A percentile compares a stretch with the other conserved stretches of the same genome.
Evolutionary conservation across 179 eudicot genomes (phyloP).

Genomic region (Drosera spatulata): DNA sequence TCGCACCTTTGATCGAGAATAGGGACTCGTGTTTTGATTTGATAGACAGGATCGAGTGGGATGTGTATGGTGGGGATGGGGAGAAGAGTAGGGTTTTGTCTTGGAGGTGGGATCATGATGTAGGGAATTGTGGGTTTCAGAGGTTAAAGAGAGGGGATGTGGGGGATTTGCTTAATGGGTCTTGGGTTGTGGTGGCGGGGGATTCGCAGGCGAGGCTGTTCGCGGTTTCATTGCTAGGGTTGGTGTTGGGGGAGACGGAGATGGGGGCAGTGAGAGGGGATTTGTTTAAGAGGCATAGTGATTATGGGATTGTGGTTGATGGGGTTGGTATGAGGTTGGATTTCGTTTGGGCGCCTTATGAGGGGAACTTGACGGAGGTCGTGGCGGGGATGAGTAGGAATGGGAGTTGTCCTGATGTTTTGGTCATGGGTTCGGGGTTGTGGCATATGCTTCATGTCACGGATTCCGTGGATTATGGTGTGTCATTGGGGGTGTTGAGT

Average conservation of each 20-base stretch:
- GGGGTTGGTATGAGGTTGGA: constrained; percentile 70
- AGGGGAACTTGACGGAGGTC: constrained; percentile 39
- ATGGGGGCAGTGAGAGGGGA: constrained; percentile 39
- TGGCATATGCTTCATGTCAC: constrained; percentile 85
- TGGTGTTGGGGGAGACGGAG: constrained; percentile 48
- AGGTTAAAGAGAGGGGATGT: constrained; percentile 44
- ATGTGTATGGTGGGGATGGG: not conserved
- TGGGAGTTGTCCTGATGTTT: constrained; percentile 57
- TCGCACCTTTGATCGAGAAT: constrained; percentile 22
- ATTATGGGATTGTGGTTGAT: constrained; percentile 56
- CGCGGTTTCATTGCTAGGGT: constrained; percentile 48
- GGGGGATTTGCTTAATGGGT: constrained; percentile 74
- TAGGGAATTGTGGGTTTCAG: constrained; percentile 56
- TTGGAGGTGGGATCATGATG: constrained; percentile 65
- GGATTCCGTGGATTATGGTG: constrained; percentile 43
- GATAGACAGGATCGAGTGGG: constrained; percentile 40
- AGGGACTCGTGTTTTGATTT: constrained; percentile 41
- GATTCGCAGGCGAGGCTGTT: constrained; percentile 77
- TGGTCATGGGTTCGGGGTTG: constrained; percentile 86
- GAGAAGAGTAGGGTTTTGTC: constrained; percentile 10
- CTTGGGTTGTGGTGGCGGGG: constrained; percentile 89
- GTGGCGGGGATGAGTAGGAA: constrained; percentile 22
- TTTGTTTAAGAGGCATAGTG: constrained; percentile 84
- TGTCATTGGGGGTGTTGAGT: constrained; percentile 30
- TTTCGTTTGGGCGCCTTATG: constrained; percentile 88